Percentiles rank a stretch among this genome's conserved stretches.
Evolutionary conservation across 257 asterid genomes (phyloP).

Genomic region (Agastache rugosa): DNA sequence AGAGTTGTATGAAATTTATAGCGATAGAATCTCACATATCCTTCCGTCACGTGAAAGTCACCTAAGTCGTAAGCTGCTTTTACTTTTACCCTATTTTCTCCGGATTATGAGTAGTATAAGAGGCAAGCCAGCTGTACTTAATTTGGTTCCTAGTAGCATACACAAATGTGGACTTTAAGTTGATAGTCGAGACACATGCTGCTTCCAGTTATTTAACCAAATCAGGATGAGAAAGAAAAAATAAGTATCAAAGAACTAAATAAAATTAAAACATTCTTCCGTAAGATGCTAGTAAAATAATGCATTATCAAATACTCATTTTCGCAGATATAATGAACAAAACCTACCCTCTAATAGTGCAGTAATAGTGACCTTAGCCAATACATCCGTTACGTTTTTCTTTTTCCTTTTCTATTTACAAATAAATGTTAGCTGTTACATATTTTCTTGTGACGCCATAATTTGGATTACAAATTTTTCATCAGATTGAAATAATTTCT

Average conservation of each 20-base stretch:
- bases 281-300: not conserved
- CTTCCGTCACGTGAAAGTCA: slow-evolving; percentile 16
- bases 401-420: not conserved
- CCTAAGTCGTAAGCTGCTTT: not conserved
- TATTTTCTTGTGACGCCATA: not conserved
- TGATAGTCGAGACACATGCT: not conserved
- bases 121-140: not conserved
- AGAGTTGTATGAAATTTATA: slow-evolving; percentile 16
- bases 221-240: slow-evolving; percentile 5
- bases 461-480: slow-evolving; percentile 3
- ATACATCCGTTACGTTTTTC: not conserved
- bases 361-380: not conserved
- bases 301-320: not conserved
- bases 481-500: not conserved
- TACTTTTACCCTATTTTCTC: slow-evolving; percentile 12
- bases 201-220: not conserved
- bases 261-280: not conserved
- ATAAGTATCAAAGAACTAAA: not conserved
- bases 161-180: not conserved
- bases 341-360: not conserved
- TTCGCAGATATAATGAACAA: slow-evolving; percentile 9
- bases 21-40: not conserved
- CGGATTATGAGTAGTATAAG: not conserved
- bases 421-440: not conserved
- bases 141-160: not conserved